Conservation (phyloP, 352 stramenopile genomes). For the Phytophthora kernoviae region DNA sequence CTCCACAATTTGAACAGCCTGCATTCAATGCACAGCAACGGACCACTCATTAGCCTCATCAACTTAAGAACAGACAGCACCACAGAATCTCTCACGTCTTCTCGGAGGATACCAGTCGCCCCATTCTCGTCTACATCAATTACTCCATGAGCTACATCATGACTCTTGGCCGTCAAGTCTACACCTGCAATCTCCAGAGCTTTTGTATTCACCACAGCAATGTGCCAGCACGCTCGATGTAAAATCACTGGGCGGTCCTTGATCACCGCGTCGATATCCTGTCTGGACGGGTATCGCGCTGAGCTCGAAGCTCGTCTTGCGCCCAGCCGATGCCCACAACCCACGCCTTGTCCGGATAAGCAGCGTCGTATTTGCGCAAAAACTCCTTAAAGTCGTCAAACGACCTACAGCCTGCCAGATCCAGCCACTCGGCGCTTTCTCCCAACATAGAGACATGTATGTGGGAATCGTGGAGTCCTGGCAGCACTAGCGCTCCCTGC, state of each 20-base stretch:
- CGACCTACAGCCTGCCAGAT: constrained; percentile 73
- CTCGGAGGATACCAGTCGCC: constrained; percentile 69
- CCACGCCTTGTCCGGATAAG: constrained; percentile 73
- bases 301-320: constrained; percentile 73
- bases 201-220: constrained; percentile 85
- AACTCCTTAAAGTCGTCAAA: constrained; percentile 70
- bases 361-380: constrained; percentile 60
- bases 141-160: constrained; percentile 43
- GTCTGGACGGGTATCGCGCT: constrained; percentile 68
- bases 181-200: constrained; percentile 76
- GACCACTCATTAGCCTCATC: constrained; percentile 1
- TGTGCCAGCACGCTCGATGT: constrained; percentile 91
- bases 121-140: constrained; percentile 74
- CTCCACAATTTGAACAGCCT: constrained; percentile 75
- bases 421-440: constrained; percentile 83
- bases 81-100: constrained; percentile 43
- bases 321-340: constrained; percentile 89
- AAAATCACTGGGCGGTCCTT: constrained; percentile 73
- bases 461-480: constrained; percentile 88
- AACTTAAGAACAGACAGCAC: not conserved
- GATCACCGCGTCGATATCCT: constrained; percentile 82
- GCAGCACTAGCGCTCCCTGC: constrained; percentile 67
- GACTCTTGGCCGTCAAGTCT: constrained; percentile 36
- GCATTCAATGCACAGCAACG: constrained; percentile 3
- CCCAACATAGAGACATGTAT: constrained; percentile 89